A percentile compares a stretch with the other conserved stretches of the same genome.
phyloP scores from a whole-genome alignment of 352 stramenopile genomes.

The Phytophthora ohioensis region DNA sequence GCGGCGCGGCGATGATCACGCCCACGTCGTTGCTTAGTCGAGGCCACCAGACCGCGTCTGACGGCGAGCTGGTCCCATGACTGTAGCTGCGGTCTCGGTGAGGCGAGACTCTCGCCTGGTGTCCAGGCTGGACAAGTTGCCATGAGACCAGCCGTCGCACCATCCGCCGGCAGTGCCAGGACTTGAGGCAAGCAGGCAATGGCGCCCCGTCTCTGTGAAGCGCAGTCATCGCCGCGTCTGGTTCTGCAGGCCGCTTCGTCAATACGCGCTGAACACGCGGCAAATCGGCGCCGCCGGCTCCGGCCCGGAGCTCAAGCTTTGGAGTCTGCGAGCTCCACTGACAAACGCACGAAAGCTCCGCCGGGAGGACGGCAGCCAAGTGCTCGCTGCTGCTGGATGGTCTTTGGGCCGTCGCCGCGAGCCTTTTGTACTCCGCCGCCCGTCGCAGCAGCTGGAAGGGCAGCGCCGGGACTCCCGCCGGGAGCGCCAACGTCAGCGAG shows the following conservation, averaged over 20 bases:
- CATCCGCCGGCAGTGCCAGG: conserved; percentile 28
- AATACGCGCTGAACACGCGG: conserved; percentile 31
- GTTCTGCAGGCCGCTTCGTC: conserved; percentile 30
- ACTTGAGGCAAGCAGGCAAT: conserved; percentile 25
- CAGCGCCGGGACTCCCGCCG: neutral
- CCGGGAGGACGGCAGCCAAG: conserved; percentile 30
- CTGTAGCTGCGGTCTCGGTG: neutral
- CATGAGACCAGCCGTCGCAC: conserved; percentile 10
- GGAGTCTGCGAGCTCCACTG: conserved; percentile 8
- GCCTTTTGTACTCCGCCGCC: neutral
- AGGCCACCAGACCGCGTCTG: conserved; percentile 9
- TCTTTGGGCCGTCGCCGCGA: conserved; percentile 9
- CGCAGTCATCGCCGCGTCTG: conserved; percentile 34
- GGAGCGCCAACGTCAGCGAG: too few species aligned
- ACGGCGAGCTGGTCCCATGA: conserved; percentile 2
- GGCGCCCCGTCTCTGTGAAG: conserved; percentile 29
- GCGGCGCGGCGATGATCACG: conserved; percentile 16
- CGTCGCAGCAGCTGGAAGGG: conserved; percentile 16
- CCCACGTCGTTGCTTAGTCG: conserved; percentile 12
- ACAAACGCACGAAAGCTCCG: conserved; percentile 27
- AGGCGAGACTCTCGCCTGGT: neutral
- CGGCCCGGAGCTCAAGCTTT: conserved; percentile 28
- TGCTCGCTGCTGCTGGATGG: conserved; percentile 8
- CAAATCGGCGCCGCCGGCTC: conserved; percentile 27
- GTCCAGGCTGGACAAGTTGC: neutral